Percentiles rank a stretch among this genome's conserved stretches.
phyloP scores from a whole-genome alignment of 345 rosid species.

The Gossypium anomalum region DNA sequence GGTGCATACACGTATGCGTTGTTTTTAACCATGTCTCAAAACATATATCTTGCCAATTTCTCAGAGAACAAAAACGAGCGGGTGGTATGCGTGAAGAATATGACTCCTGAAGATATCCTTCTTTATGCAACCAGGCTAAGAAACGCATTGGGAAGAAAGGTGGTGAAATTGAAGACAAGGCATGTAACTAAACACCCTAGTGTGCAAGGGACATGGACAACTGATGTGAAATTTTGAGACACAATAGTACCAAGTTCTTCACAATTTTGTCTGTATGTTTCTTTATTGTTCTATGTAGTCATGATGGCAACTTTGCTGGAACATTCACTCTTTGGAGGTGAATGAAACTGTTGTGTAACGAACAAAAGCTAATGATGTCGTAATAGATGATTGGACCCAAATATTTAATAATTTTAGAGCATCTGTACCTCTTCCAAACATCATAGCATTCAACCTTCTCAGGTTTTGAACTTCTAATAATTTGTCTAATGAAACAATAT shows the following conservation, averaged over 20 bases:
- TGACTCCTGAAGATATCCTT: constrained; percentile 61
- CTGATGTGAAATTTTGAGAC: constrained; percentile 49
- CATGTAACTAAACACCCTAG: constrained; percentile 77
- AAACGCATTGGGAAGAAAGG: constrained; percentile 77
- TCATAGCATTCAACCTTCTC: background rate
- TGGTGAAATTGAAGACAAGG: constrained; percentile 66
- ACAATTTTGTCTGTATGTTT: background rate
- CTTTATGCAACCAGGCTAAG: constrained; percentile 65
- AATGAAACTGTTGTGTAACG: background rate
- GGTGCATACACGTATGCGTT: background rate
- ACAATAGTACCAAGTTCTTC: background rate
- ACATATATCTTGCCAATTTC: constrained; percentile 7
- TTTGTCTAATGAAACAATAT: background rate
- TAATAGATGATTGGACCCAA: too few species aligned
- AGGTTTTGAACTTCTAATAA: background rate
- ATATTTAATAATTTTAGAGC: too few species aligned
- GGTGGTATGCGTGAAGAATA: constrained; percentile 83
- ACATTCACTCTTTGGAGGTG: background rate
- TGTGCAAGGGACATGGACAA: constrained; percentile 91
- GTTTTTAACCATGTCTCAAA: background rate
- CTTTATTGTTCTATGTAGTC: constrained; percentile 1
- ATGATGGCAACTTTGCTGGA: constrained; percentile 1
- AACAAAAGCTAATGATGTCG: background rate
- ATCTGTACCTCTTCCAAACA: too few species aligned
- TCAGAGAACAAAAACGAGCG: constrained; percentile 70